A percentile compares a stretch with the other conserved stretches of the same genome.
Evolutionary conservation across 1,284 basidiomycete genomes (phyloP).

Genomic region (Exsudoporus floridanus): DNA sequence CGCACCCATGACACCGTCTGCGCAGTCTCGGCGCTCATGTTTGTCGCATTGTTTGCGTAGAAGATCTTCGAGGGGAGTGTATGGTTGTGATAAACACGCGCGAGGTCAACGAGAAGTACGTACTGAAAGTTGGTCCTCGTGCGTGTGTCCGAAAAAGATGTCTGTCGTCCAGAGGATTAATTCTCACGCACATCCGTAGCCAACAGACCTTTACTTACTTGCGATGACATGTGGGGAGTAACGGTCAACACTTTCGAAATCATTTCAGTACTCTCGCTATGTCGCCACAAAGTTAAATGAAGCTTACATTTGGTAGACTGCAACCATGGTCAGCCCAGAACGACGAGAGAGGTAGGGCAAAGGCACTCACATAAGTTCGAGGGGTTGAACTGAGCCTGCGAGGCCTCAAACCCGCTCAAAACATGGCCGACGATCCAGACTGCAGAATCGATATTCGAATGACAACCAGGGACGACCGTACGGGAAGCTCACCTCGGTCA

Average conservation of each 20-base stretch:
- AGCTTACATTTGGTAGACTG: conserved; percentile 69
- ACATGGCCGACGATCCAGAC: conserved; percentile 83
- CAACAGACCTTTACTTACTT: conserved; percentile 41
- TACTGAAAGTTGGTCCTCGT: conserved; percentile 74
- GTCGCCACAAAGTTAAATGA: not conserved
- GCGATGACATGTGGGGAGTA: conserved; percentile 77
- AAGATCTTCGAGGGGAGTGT: conserved; percentile 35
- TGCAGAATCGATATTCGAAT: conserved; percentile 22
- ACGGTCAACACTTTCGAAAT: conserved; percentile 63
- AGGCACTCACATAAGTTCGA: conserved; percentile 60
- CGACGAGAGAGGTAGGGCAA: not conserved
- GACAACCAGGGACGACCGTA: not conserved
- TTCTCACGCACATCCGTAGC: not conserved
- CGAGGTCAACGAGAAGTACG: not conserved
- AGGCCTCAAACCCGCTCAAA: conserved; percentile 68
- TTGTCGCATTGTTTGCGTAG: conserved; percentile 44
- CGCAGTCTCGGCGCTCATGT: conserved; percentile 54
- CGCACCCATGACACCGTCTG: conserved; percentile 52
- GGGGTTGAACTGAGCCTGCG: conserved; percentile 57
- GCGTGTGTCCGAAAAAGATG: conserved; percentile 79
- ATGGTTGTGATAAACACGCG: not conserved
- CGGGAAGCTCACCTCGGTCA: conserved; percentile 48
- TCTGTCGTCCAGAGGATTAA: conserved; percentile 37
- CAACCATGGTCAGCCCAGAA: not conserved
- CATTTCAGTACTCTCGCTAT: not conserved